Base-by-base conservation (phyloP, 345 rosid species). In the Lepidium africanum region DNA sequence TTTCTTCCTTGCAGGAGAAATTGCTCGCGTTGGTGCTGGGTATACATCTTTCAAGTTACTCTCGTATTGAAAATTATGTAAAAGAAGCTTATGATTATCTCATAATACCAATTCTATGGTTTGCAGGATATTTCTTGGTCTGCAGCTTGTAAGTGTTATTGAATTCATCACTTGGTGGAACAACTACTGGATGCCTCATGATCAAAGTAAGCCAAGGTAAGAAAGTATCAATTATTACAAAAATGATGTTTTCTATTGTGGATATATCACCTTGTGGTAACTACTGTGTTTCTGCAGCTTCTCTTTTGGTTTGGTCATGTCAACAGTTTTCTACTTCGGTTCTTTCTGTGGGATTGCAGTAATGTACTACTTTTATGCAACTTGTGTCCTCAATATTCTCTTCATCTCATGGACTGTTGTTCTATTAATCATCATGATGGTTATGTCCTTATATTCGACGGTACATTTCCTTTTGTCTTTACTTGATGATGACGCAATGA, bases 161-260 rank as follows among this genome's bases (percentile, higher is more conserved):
- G 91, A 92, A 80, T 92, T 92, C 63, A 90, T 86, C 14, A 81
- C 79, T 55, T 92, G 96, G 96, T 92, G 96, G 98, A 90, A 92
- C 59, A 80, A 81, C 58, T 85, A 85, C 63, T 87, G 96, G 93
- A 87, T 81, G 91, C 86, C 87, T 19, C 80, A 78, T 36, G 70
- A 82, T 37, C 82, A 72, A 54, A 81, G 61, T 16, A 89, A 86
- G 61, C 74, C 45, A 76, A 86, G 90, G 98, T 89, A 79, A n/a
- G 49, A 10, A 23, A 63, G 17, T 32, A 0, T 41, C 15, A 14
- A 3, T 35, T 71, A 69, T 17, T 39, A 6, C 46, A 46, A 35
- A 39, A 50, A 23, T 3, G 27, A 5, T 56, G 15, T 15, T 3
- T 30, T 39, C 37, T 47, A 1, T 30, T 54, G 17, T 48, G 8